phyloP scores from a whole-genome alignment of 768 basidiomycete genomes.

The Phaffia tasmanica region DNA sequence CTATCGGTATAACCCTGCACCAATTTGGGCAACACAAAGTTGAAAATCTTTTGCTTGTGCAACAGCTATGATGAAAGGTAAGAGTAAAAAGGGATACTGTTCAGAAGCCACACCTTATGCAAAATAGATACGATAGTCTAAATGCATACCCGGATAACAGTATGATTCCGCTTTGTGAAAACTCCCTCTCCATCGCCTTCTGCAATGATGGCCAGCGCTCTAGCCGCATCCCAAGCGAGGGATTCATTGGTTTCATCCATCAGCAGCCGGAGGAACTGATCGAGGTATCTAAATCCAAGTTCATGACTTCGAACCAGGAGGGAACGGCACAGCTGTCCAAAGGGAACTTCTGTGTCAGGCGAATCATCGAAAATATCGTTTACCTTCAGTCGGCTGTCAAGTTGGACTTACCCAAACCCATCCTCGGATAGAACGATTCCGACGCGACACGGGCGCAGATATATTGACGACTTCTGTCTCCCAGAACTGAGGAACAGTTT shows the following conservation, averaged over 20 bases:
- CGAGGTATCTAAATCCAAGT: slow-evolving; percentile 48
- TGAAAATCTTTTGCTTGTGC: slow-evolving; percentile 53
- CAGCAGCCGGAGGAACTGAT: slow-evolving; percentile 60
- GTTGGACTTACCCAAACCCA: slow-evolving; percentile 27
- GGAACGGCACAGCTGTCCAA: slow-evolving; percentile 58
- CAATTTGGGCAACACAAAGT: slow-evolving; percentile 59
- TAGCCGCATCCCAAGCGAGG: slow-evolving; percentile 64
- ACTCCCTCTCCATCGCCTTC: slow-evolving; percentile 49
- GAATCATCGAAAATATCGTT: slow-evolving; percentile 21
- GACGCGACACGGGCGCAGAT: background rate
- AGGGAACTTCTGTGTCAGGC: background rate
- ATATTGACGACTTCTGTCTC: slow-evolving; percentile 39
- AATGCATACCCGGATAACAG: slow-evolving; percentile 57
- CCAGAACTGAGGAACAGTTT: slow-evolving; percentile 45
- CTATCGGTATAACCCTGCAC: slow-evolving; percentile 53
- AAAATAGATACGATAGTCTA: background rate
- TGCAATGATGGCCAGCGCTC: slow-evolving; percentile 55
- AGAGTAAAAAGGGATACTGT: background rate
- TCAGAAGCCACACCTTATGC: background rate
- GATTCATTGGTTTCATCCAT: slow-evolving; percentile 43
- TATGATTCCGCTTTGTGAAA: slow-evolving; percentile 65
- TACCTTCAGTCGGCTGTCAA: background rate
- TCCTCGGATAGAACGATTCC: slow-evolving; percentile 12
- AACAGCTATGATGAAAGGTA: slow-evolving; percentile 35
- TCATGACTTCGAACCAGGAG: slow-evolving; percentile 65